Base-by-base conservation (phyloP, 1,139 yeast genomes). In the Sugiyamaella neomexicana region DNA sequence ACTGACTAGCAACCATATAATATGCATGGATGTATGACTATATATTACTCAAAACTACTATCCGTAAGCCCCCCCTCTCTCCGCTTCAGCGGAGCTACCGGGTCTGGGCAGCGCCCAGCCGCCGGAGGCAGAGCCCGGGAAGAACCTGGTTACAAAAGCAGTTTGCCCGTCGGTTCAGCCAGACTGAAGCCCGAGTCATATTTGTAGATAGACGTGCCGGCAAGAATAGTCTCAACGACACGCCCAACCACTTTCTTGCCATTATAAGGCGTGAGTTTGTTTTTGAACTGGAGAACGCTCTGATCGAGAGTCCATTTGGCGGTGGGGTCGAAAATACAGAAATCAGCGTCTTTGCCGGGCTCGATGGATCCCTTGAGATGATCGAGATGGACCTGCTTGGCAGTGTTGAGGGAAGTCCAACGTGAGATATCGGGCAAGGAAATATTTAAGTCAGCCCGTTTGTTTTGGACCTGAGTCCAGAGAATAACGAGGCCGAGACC, bases 401-500 rank as follows among this genome's bases (percentile, higher is more conserved):
- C 91, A 0, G 98, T 89, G 66, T 88, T 88, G 63, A 78, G 76
- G 32, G 89, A 81, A 57, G 96, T 86, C 95, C 96, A 88, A 61
- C 75, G 75, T 46, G 82, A 82, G 55, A 90, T 84, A 58, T 87
- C 89, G 1, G 75, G 72, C 15, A 89, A 69, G 0, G 81, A 65
- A 15, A 85, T 75, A 40, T 52, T 50, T 16, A 48, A 13, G 17
- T 50, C 9, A 2, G 16, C 5, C 5, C 49, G 50, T 55, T 80
- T 72, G 62, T 80, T 78, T 53, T 73, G 72, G 7, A 91, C 90
- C 63, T 86, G 90, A 1, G 96, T 87, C 77, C 80, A 84, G 55
- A 91, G 72, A 44, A 90, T 78, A 0, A 96, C 87, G 53, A 91
- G 77, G 0, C 97, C 97, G 51, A 90, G 81, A 0, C 98, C 98